Conservation (phyloP, 495 filamentous ascomycete genomes). For the Neurospora terricola region DNA sequence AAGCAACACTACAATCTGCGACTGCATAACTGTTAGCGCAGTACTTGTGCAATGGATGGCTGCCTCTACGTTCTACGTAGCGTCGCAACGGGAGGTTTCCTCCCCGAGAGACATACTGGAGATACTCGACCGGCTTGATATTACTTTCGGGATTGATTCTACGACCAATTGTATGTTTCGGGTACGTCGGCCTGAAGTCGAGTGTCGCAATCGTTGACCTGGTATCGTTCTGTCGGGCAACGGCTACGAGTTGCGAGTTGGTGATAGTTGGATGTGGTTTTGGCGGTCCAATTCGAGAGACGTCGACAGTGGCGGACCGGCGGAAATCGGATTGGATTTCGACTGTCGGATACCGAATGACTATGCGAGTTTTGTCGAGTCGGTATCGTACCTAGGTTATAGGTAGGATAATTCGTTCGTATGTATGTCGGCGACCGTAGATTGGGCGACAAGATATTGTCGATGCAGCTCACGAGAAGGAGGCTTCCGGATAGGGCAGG, state of each 20-base stretch:
- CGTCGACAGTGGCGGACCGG: neutral
- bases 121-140: neutral
- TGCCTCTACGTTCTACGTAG: neutral
- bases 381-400: neutral
- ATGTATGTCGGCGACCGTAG: neutral
- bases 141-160: neutral
- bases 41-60: neutral
- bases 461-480: neutral
- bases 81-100: neutral
- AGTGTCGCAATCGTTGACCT: neutral
- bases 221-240: neutral
- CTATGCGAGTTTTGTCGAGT: neutral
- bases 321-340: neutral
- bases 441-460: neutral
- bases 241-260: neutral
- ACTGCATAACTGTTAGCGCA: neutral
- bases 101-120: neutral
- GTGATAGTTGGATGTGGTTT: neutral
- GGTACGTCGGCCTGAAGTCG: neutral
- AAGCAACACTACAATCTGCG: neutral
- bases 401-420: neutral
- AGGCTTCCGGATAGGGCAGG: neutral
- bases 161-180: neutral
- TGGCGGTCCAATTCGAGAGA: neutral
- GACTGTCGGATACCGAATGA: neutral